A percentile compares a stretch with the other conserved stretches of the same genome.
Evolutionary conservation across 805 yeast species (phyloP).

Genomic region (Kluyveromyces lactis): DNA sequence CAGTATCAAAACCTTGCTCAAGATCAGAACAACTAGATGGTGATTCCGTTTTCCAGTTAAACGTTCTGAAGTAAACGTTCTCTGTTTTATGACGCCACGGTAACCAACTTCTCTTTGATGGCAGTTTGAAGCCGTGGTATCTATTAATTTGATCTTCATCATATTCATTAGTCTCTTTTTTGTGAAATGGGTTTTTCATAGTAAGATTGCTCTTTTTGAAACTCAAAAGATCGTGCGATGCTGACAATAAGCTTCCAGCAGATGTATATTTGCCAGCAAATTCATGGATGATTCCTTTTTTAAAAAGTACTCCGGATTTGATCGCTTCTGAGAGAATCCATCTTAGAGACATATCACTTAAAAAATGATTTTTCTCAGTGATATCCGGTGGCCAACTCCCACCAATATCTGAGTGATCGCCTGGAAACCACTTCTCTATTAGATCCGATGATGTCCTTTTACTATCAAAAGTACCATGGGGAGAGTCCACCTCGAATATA

Average conservation of each 20-base stretch:
- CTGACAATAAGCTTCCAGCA: conserved; percentile 36
- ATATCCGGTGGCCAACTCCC: conserved; percentile 53
- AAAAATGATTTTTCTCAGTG: conserved; percentile 28
- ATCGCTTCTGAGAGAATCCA: conserved; percentile 55
- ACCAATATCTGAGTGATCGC: conserved; percentile 62
- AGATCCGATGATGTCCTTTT: conserved; percentile 18
- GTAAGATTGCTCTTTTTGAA: conserved; percentile 11
- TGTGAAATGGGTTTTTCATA: conserved; percentile 3
- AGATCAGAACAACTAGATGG: not conserved
- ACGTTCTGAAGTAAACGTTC: not conserved
- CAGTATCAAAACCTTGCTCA: not conserved
- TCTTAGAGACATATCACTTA: conserved; percentile 45
- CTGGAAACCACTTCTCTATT: conserved; percentile 57
- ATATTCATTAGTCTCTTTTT: not conserved
- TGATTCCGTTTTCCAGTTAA: not conserved
- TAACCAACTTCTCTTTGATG: not conserved
- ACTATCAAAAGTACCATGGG: not conserved
- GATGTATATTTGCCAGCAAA: conserved; percentile 35
- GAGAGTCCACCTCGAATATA: conserved; percentile 5
- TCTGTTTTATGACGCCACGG: not conserved
- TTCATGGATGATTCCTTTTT: conserved; percentile 32
- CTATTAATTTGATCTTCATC: conserved; percentile 1
- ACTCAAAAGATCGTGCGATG: conserved; percentile 44
- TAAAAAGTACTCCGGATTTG: conserved; percentile 42
- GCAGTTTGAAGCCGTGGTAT: conserved; percentile 9